Conservation (phyloP, 345 rosid species). For the Brassica juncea region DNA sequence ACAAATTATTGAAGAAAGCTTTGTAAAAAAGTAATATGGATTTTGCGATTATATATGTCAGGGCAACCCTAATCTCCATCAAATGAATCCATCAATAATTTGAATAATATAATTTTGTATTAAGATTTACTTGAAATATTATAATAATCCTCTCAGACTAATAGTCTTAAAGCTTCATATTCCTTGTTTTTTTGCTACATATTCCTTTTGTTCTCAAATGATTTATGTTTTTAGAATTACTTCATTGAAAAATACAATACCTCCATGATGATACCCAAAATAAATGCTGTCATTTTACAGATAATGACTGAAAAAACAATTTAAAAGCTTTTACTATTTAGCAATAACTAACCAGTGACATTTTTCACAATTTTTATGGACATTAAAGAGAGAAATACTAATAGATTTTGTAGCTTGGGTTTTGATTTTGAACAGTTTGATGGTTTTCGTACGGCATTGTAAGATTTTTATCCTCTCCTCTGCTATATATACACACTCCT, state of each 20-base stretch:
- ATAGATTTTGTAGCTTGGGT: slow-evolving; percentile 19
- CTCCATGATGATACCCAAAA: not conserved
- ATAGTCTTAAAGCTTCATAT: not conserved
- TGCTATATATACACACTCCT: slow-evolving; percentile 31
- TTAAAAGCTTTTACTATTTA: not conserved
- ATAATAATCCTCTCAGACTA: not conserved
- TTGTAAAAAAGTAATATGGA: not conserved
- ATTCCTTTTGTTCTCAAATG: not conserved
- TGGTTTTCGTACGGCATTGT: slow-evolving; percentile 16
- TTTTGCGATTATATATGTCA: not conserved
- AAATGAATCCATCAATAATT: not conserved
- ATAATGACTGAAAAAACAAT: not conserved
- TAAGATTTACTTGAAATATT: not conserved
- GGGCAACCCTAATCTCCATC: not conserved
- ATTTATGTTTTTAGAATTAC: not conserved
- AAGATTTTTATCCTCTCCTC: slow-evolving; percentile 5
- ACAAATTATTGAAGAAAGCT: not conserved
- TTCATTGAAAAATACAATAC: not conserved
- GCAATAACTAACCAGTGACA: not conserved
- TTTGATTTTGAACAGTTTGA: slow-evolving; percentile 17
- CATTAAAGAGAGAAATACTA: not conserved
- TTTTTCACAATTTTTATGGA: not conserved
- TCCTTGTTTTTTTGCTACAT: not conserved
- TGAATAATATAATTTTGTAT: not conserved
- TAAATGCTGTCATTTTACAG: not conserved